Base-by-base conservation (phyloP, 2,329 filamentous ascomycete species). In the Daldinia sp. region DNA sequence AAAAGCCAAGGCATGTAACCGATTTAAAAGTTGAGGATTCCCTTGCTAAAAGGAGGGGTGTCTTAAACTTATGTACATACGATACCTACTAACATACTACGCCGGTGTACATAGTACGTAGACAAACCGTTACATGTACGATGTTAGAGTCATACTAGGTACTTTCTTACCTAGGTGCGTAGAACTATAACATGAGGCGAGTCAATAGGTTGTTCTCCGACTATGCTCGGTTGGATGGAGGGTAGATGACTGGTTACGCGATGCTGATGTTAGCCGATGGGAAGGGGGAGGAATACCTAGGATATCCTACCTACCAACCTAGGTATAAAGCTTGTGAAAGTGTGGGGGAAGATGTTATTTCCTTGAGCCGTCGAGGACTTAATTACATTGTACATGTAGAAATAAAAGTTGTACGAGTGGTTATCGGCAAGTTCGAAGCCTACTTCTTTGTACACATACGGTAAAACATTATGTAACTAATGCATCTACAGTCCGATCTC, bases 271-370 rank as follows among this genome's bases (percentile, higher is more conserved):
- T 75, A 73, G 72, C 73, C 74, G 73, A 70, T 66, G 66, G 61
- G 56, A 62, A 69, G 42, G 64, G 63, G 65, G 65, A 69, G 46
- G 63, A 54, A 58, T 62, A 65, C 51, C 56, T 37, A 46, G 58
- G 62, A 59, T 55, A 53, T 20, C 37, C 37, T 64, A 63, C 44
- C 53, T n/a, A n/a, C n/a, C n/a, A n/a, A 65, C 51, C 56, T 68
- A 28, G 54, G 67, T 61, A 63, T 58, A 58, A 72, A 75, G 74
- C 75, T 76, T 77, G 75, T 77, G 73, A 78, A 77, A 76, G 73
- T 77, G 76, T 77, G 76, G 75, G 74, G 77, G 71, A 78, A n/a
- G 23, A 35, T 60, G 51, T 35, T 54, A 55, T 59, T 59, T 59
- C 28, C 39, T 54, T 59, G 42, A 33, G 46, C 33, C 26, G 39